Percentiles rank a stretch among this genome's conserved stretches.
These are phyloP conservation scores for Kwoniella bestiolae DNA, from an alignment of 768 basidiomycete species.

Conservation along the genomic window DNA sequence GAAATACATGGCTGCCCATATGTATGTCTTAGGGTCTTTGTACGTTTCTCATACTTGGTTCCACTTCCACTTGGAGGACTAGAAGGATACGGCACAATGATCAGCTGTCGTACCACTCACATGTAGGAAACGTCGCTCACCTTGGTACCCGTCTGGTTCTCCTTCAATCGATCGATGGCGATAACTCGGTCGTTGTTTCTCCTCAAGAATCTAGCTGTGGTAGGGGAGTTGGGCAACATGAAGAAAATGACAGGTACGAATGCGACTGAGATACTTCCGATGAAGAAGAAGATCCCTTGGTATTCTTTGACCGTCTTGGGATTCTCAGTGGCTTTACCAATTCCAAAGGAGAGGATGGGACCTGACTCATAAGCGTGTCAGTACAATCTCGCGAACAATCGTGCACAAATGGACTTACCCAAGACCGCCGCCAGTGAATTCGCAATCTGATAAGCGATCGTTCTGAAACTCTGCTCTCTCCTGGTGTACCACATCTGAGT, in stretches of 20 bases:
- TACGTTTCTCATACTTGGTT: constrained; percentile 37
- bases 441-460: constrained; percentile 35
- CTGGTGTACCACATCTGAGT: constrained; percentile 33
- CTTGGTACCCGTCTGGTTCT: constrained; percentile 47
- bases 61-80: constrained; percentile 32
- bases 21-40: constrained; percentile 38
- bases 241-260: constrained; percentile 33
- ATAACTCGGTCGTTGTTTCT: constrained; percentile 43
- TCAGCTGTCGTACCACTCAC: no score
- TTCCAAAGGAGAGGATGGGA: constrained; percentile 24
- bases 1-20: constrained; percentile 25
- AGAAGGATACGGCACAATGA: no score
- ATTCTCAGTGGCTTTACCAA: constrained; percentile 15
- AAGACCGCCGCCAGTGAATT: constrained; percentile 30
- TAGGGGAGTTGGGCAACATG: constrained; percentile 38
- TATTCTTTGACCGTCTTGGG: constrained; percentile 17
- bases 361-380: background rate
- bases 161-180: constrained; percentile 39
- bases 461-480: constrained; percentile 37
- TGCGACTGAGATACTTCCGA: constrained; percentile 33
- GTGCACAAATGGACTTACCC: background rate
- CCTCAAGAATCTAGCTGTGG: constrained; percentile 43
- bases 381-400: background rate
- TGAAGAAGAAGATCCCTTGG: constrained; percentile 41
- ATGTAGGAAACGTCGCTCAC: background rate